A percentile compares a stretch with the other conserved stretches of the same genome.
phyloP scores from a whole-genome alignment of 2,329 filamentous ascomycete genomes.

The Dactylonectria estremocensis region DNA sequence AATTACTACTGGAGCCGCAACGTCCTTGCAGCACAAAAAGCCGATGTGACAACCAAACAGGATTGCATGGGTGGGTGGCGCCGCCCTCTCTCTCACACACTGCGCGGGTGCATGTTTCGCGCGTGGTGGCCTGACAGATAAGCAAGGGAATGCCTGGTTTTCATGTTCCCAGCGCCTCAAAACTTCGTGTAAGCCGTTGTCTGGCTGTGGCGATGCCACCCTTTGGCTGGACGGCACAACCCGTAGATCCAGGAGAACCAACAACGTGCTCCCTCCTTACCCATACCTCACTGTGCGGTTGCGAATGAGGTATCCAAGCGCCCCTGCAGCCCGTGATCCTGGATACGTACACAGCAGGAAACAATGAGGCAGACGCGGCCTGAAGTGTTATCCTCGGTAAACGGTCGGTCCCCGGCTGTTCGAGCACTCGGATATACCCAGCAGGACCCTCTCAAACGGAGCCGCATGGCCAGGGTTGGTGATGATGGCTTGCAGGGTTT shows the following conservation, averaged over 20 bases:
- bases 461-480: slow-evolving; percentile 33
- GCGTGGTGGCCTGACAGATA: slow-evolving; percentile 26
- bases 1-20: slow-evolving; percentile 18
- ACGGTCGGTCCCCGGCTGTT: slow-evolving; percentile 37
- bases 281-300: neutral
- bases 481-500: slow-evolving; percentile 20
- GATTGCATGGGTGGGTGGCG: slow-evolving; percentile 35
- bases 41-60: slow-evolving; percentile 28
- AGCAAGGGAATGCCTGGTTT: slow-evolving; percentile 33
- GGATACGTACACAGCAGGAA: neutral
- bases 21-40: slow-evolving; percentile 9
- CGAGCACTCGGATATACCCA: slow-evolving; percentile 25
- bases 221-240: neutral
- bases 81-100: slow-evolving; percentile 19
- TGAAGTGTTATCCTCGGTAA: slow-evolving; percentile 46
- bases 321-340: neutral
- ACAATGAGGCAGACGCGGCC: slow-evolving; percentile 1
- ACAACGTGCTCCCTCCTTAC: neutral
- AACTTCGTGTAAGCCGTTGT: slow-evolving; percentile 15
- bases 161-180: slow-evolving; percentile 5
- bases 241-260: neutral
- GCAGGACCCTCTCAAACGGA: slow-evolving; percentile 20
- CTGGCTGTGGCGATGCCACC: neutral
- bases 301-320: neutral
- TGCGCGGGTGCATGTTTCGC: slow-evolving; percentile 25